These are phyloP conservation scores for Zygosaccharomyces kombuchaensis DNA, from an alignment of 805 yeast species.

Conservation along the genomic window DNA sequence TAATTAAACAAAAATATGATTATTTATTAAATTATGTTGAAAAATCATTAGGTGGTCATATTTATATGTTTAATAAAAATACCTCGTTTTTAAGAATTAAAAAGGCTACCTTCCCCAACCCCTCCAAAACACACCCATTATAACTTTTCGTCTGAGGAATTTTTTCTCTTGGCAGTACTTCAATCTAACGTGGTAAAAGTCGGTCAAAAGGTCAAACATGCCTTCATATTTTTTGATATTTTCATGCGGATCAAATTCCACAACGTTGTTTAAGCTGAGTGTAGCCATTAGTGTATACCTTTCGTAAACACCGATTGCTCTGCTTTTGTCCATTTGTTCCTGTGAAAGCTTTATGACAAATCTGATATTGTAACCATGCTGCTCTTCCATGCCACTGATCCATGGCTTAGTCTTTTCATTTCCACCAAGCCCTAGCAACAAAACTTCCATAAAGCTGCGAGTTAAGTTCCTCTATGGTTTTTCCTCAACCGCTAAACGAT, in stretches of 20 bases:
- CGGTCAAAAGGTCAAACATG: slow-evolving; percentile 73
- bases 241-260: slow-evolving; percentile 88
- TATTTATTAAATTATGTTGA: too few species aligned
- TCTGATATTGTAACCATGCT: slow-evolving; percentile 76
- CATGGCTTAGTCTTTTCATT: slow-evolving; percentile 70
- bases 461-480: slow-evolving; percentile 70
- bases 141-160: too few species aligned
- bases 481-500: slow-evolving; percentile 97
- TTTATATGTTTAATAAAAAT: too few species aligned
- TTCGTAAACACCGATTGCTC: slow-evolving; percentile 72
- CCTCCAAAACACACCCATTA: too few species aligned
- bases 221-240: slow-evolving; percentile 76
- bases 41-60: too few species aligned
- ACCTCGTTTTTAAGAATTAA: too few species aligned
- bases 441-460: too few species aligned
- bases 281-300: slow-evolving; percentile 72
- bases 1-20: too few species aligned
- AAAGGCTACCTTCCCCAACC: too few species aligned
- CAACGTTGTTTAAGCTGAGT: slow-evolving; percentile 80
- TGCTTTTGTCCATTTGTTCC: slow-evolving; percentile 80
- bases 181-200: slow-evolving; percentile 79
- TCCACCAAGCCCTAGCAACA: slow-evolving; percentile 65
- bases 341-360: slow-evolving; percentile 70
- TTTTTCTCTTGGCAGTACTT: too few species aligned
- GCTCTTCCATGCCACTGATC: slow-evolving; percentile 94